These are phyloP conservation scores for Aegilops tauschii DNA, from an alignment of 176 grass and related monocot species.

Conservation along the genomic window DNA sequence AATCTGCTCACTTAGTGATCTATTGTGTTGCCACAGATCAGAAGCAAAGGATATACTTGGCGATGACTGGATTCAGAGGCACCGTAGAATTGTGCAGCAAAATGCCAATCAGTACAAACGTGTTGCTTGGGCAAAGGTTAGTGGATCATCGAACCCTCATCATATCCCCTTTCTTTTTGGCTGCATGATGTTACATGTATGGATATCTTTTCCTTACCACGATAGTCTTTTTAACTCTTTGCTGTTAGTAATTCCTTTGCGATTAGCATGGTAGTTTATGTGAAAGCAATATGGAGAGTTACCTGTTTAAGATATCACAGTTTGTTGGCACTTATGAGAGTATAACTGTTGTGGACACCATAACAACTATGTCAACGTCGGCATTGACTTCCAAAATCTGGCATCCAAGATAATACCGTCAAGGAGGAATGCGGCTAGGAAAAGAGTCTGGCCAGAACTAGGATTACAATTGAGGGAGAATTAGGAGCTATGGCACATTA, in stretches of 20 bases:
- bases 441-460: background rate
- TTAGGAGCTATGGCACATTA: background rate
- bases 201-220: background rate
- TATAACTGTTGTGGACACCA: background rate
- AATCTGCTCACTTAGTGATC: background rate
- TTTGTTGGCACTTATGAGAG: background rate
- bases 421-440: background rate
- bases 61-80: constrained; percentile 98
- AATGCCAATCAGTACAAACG: constrained; percentile 97
- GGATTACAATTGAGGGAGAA: background rate
- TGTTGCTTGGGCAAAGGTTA: constrained; percentile 98
- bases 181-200: background rate
- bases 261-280: constrained; percentile 7
- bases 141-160: background rate
- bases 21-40: constrained; percentile 53
- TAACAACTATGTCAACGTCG: background rate
- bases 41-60: constrained; percentile 98
- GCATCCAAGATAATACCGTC: background rate
- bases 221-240: background rate
- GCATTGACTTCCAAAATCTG: background rate
- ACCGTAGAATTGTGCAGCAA: constrained; percentile 95
- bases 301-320: constrained; percentile 5
- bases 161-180: constrained; percentile 3
- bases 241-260: background rate
- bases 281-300: background rate